Percentiles rank a stretch among this genome's conserved stretches.
These are phyloP conservation scores for Xylaria curta DNA, from an alignment of 495 filamentous ascomycete species.

Conservation along the genomic window DNA sequence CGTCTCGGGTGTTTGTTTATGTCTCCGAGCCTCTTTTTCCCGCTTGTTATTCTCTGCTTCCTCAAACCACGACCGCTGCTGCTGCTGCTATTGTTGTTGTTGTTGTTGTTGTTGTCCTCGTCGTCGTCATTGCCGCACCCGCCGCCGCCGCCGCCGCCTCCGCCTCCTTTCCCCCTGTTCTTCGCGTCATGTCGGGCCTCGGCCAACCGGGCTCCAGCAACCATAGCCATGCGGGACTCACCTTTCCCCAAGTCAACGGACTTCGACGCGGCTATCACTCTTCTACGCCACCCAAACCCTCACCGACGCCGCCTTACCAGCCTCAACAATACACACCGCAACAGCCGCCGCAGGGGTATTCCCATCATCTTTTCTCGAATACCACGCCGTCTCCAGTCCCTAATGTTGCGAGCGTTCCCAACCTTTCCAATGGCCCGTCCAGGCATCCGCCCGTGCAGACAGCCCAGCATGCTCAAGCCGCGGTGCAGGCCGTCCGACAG, in stretches of 20 bases:
- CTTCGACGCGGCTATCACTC: conserved; percentile 36
- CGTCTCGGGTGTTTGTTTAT: conserved; percentile 32
- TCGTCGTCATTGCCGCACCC: background rate
- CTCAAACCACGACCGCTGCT: background rate
- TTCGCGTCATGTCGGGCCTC: conserved; percentile 44
- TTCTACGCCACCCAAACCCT: conserved; percentile 49
- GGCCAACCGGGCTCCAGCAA: conserved; percentile 43
- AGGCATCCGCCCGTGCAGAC: conserved; percentile 44
- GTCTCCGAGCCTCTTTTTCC: conserved; percentile 21
- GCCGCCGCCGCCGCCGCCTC: conserved; percentile 13
- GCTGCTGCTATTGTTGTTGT: background rate
- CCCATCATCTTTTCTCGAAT: conserved; percentile 46
- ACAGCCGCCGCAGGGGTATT: conserved; percentile 39
- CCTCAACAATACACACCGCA: conserved; percentile 47
- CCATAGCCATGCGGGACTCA: conserved; percentile 46
- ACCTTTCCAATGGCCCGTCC: conserved; percentile 44
- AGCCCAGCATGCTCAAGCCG: conserved; percentile 48
- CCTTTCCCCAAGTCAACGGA: conserved; percentile 38
- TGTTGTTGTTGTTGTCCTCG: conserved; percentile 10
- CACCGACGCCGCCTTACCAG: conserved; percentile 50
- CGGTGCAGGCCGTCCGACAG: conserved; percentile 43
- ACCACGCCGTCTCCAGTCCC: conserved; percentile 46
- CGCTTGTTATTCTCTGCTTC: conserved; percentile 24
- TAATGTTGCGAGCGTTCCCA: conserved; percentile 43
- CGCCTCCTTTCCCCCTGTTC: conserved; percentile 21